These are phyloP conservation scores for Pyrenula aspistea DNA, from an alignment of 495 filamentous ascomycete genomes.

Conservation along the genomic window DNA sequence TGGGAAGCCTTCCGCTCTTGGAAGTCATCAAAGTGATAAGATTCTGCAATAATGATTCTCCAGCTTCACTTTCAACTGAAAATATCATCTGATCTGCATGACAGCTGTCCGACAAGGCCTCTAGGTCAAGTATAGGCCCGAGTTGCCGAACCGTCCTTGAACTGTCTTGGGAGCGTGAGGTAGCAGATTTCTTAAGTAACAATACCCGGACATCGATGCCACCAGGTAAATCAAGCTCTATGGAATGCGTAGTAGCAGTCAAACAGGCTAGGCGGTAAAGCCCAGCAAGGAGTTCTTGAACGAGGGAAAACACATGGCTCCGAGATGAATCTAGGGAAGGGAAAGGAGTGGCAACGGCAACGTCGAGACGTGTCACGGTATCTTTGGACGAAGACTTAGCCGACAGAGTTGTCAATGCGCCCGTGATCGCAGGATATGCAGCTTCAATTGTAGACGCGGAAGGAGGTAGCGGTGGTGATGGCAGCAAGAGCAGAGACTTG, in stretches of 20 bases:
- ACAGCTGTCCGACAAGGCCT: constrained; percentile 49
- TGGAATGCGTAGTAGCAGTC: constrained; percentile 45
- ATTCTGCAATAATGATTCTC: constrained; percentile 17
- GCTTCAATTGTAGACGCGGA: constrained; percentile 23
- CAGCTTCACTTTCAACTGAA: constrained; percentile 46
- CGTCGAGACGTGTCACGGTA: constrained; percentile 19
- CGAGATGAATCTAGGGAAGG: constrained; percentile 30
- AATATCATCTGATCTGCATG: constrained; percentile 62
- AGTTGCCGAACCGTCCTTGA: constrained; percentile 17
- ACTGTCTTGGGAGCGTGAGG: constrained; percentile 13
- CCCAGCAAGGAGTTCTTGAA: constrained; percentile 60
- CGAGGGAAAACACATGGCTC: constrained; percentile 41
- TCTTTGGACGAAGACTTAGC: neutral
- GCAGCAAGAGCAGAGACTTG: constrained; percentile 32
- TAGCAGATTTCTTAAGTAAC: constrained; percentile 48
- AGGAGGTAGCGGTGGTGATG: constrained; percentile 26
- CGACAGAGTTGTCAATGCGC: constrained; percentile 19
- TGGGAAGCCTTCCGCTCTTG: constrained; percentile 26
- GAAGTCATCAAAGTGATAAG: constrained; percentile 15
- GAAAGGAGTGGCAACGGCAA: constrained; percentile 30
- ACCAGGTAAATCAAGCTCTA: constrained; percentile 52
- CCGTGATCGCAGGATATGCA: constrained; percentile 25
- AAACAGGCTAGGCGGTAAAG: constrained; percentile 68
- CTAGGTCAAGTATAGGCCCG: constrained; percentile 52
- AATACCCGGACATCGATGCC: constrained; percentile 71